These are phyloP conservation scores for Mycena indigotica DNA, from an alignment of 768 basidiomycete genomes.

Conservation along the genomic window DNA sequence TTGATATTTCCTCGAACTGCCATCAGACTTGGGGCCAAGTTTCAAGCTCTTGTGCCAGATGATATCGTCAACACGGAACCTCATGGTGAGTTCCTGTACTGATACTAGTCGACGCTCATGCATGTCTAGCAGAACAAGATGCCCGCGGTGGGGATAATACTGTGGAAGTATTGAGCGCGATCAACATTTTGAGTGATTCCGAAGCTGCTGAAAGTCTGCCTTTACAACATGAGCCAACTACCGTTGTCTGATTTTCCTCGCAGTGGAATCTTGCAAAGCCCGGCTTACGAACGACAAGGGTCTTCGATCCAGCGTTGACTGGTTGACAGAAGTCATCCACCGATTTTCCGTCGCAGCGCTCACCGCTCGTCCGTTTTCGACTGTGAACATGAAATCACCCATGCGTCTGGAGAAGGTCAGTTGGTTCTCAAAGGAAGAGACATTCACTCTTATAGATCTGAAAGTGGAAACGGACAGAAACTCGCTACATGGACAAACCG, in stretches of 20 bases:
- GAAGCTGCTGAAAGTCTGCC: conserved; percentile 66
- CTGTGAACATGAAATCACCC: conserved; percentile 64
- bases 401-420: conserved; percentile 67
- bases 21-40: conserved; percentile 88
- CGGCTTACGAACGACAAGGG: conserved; percentile 55
- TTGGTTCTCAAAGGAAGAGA: no score
- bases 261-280: conserved; percentile 71
- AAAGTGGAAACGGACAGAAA: conserved; percentile 76
- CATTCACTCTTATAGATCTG: not conserved
- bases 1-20: conserved; percentile 93
- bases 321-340: conserved; percentile 74
- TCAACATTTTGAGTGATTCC: conserved; percentile 63
- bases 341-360: conserved; percentile 71
- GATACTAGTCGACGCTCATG: no score
- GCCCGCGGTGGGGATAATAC: conserved; percentile 72
- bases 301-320: conserved; percentile 70
- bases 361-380: conserved; percentile 55
- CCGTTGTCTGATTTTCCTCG: conserved; percentile 7
- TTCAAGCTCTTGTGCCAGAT: conserved; percentile 68
- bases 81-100: no score
- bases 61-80: no score
- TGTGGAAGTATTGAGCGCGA: conserved; percentile 67
- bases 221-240: not conserved
- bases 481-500: conserved; percentile 65
- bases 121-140: conserved; percentile 58